Evolutionary conservation across 2,329 filamentous ascomycete species (phyloP).

Genomic region (Botrytis squamosa): DNA sequence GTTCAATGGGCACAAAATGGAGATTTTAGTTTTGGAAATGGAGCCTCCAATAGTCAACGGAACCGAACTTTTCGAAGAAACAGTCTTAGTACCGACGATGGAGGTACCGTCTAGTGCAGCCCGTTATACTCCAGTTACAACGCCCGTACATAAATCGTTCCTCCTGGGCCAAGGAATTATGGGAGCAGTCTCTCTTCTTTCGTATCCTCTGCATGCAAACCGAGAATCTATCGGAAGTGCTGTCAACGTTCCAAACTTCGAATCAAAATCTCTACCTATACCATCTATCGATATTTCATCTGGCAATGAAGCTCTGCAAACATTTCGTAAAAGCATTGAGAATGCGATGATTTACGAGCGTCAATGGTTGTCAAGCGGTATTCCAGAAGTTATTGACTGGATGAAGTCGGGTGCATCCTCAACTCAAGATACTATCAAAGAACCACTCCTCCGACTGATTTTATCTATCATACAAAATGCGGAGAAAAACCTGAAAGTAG

Average conservation of each 20-base stretch:
- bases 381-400: conserved; percentile 66
- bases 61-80: conserved; percentile 54
- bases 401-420: conserved; percentile 49
- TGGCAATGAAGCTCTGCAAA: conserved; percentile 61
- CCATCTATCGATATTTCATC: conserved; percentile 61
- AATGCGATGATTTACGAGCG: conserved; percentile 72
- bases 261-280: conserved; percentile 45
- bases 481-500: conserved; percentile 49
- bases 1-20: conserved; percentile 60
- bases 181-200: conserved; percentile 58
- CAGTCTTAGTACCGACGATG: conserved; percentile 72
- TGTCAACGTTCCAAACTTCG: conserved; percentile 52
- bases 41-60: conserved; percentile 49
- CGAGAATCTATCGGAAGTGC: conserved; percentile 51
- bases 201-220: conserved; percentile 41
- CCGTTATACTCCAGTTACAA: conserved; percentile 65
- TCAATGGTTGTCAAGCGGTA: conserved; percentile 70
- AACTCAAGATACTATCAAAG: conserved; percentile 54
- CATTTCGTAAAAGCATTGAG: conserved; percentile 66
- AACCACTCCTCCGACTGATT: conserved; percentile 65
- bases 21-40: conserved; percentile 59
- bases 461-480: conserved; percentile 62
- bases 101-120: conserved; percentile 67
- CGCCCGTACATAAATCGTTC: conserved; percentile 81
- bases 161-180: conserved; percentile 71